Evolutionary conservation across 2,329 filamentous ascomycete species (phyloP).

Genomic region (Monosporascus sp.): DNA sequence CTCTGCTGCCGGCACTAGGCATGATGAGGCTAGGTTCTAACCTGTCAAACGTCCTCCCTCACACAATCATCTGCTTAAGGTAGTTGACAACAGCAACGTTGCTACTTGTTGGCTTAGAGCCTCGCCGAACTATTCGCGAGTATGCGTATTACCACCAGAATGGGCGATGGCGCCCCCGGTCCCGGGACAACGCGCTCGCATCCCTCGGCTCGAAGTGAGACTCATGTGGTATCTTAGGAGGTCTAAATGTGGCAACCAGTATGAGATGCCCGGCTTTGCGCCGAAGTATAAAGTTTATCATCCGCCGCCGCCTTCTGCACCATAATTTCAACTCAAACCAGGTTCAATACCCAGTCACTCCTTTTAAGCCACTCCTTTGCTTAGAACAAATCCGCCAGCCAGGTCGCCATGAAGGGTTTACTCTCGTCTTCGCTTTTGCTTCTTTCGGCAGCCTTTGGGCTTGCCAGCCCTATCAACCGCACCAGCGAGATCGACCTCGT

Average conservation of each 20-base stretch:
- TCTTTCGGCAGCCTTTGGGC: constrained; percentile 18
- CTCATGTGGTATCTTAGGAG: not conserved
- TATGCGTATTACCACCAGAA: not conserved
- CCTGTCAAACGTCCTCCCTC: not conserved
- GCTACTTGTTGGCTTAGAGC: not conserved
- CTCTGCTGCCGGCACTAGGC: not conserved
- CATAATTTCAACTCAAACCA: not conserved
- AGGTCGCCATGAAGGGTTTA: constrained; percentile 20
- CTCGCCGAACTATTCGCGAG: not conserved
- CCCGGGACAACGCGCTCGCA: not conserved
- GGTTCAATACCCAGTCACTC: not conserved
- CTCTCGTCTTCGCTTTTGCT: constrained; percentile 14
- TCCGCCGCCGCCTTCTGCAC: not conserved
- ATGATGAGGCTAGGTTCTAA: not conserved
- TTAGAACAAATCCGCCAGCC: constrained; percentile 9
- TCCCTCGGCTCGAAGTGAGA: not conserved
- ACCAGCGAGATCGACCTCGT: constrained; percentile 13
- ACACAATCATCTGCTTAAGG: not conserved
- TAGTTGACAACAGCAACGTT: not conserved
- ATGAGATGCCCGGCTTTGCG: not conserved
- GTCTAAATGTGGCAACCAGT: not conserved
- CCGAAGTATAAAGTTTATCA: not conserved
- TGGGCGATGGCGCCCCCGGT: not conserved
- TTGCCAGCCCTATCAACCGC: constrained; percentile 14
- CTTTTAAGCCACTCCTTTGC: constrained; percentile 1